A percentile compares a stretch with the other conserved stretches of the same genome.
These are phyloP conservation scores for Metschnikowia cubensis DNA, from an alignment of 805 yeast species.

Conservation along the genomic window DNA sequence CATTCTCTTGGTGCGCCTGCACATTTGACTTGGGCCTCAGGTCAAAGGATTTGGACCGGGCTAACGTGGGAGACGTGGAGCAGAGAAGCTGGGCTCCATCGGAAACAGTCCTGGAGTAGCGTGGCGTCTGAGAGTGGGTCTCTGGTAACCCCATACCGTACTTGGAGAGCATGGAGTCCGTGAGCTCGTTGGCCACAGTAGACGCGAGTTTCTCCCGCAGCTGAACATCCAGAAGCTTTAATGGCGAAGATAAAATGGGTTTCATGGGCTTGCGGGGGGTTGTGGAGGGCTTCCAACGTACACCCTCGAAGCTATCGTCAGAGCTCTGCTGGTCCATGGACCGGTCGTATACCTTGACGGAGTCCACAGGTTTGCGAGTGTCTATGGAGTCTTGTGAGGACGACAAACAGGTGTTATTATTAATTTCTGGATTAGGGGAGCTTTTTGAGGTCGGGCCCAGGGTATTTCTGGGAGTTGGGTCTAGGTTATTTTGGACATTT, in stretches of 20 bases:
- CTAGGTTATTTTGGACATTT: neutral
- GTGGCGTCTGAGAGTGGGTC: slow-evolving; percentile 31
- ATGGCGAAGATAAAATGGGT: slow-evolving; percentile 42
- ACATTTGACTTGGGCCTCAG: slow-evolving; percentile 5
- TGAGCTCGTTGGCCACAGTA: slow-evolving; percentile 28
- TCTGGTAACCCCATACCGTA: slow-evolving; percentile 39
- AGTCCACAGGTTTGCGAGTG: neutral
- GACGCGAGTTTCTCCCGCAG: slow-evolving; percentile 11
- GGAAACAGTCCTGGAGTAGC: slow-evolving; percentile 30
- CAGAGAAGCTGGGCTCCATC: slow-evolving; percentile 21
- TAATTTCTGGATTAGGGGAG: neutral
- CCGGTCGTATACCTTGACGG: slow-evolving; percentile 6
- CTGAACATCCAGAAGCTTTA: slow-evolving; percentile 21
- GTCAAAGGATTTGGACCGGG: slow-evolving; percentile 36
- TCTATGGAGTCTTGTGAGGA: neutral
- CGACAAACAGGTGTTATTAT: neutral
- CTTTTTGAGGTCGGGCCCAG: neutral
- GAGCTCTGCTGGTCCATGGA: slow-evolving; percentile 31
- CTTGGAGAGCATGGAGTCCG: slow-evolving; percentile 37
- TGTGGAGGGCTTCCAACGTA: slow-evolving; percentile 24
- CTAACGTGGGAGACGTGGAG: slow-evolving; percentile 30
- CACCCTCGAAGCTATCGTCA: slow-evolving; percentile 43
- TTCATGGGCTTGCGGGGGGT: slow-evolving; percentile 8
- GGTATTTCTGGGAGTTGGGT: neutral
- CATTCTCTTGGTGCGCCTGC: slow-evolving; percentile 9